phyloP scores from a whole-genome alignment of 163 green algal genomes.

The Scenedesmus sp. region DNA sequence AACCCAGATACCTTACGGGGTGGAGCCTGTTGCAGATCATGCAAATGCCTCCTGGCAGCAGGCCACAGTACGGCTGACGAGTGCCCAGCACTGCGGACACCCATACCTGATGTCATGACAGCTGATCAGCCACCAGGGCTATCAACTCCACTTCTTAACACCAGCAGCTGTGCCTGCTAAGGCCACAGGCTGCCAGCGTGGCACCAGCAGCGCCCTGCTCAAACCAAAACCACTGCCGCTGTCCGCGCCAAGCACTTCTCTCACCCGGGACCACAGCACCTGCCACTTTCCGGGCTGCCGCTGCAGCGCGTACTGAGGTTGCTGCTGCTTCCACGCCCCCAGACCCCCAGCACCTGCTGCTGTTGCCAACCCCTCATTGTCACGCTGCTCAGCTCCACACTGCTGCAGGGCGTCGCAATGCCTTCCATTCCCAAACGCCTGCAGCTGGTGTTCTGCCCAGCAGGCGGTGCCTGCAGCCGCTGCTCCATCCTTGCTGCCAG shows the following conservation, averaged over 20 bases:
- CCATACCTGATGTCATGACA: no score
- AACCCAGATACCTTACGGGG: no score
- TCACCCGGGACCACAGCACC: background rate
- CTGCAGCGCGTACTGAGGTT: background rate
- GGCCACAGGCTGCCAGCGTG: background rate
- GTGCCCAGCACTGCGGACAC: no score
- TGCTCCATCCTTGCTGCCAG: background rate
- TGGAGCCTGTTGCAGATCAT: no score
- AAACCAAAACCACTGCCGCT: background rate
- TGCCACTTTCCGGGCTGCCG: background rate
- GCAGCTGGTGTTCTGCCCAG: background rate
- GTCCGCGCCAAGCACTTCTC: background rate
- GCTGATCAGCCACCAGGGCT: background rate
- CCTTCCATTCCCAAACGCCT: background rate
- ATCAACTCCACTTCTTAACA: constrained; percentile 36
- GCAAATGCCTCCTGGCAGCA: no score
- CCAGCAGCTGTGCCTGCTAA: background rate
- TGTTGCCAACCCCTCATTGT: background rate
- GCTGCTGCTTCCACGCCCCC: background rate
- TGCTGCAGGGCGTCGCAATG: background rate
- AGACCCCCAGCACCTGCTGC: background rate
- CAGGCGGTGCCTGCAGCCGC: background rate
- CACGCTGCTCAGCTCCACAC: background rate
- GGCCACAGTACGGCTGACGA: no score
- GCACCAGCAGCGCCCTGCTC: background rate